Evolutionary conservation across 352 stramenopile species (phyloP).

Genomic region (Phytophthora meadii): DNA sequence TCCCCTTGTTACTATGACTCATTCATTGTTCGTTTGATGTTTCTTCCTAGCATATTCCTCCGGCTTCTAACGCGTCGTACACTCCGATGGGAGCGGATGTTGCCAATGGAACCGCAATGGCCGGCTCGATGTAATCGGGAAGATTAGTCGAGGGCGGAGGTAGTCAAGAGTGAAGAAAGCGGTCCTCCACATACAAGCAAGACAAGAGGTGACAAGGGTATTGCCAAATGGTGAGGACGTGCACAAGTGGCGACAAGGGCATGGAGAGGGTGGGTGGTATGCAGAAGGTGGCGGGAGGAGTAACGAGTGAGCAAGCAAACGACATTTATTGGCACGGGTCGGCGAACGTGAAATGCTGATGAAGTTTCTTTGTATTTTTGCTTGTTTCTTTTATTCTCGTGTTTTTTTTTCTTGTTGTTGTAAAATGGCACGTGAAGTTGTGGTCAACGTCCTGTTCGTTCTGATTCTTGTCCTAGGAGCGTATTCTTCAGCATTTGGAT

Average conservation of each 20-base stretch:
- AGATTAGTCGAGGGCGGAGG: slow-evolving; percentile 14
- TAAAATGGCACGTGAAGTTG: slow-evolving; percentile 38
- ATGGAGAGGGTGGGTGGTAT: slow-evolving; percentile 12
- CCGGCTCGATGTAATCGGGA: slow-evolving; percentile 59
- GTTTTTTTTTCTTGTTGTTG: slow-evolving; percentile 20
- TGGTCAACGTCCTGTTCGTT: slow-evolving; percentile 26
- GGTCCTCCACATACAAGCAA: slow-evolving; percentile 7
- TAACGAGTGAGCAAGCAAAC: slow-evolving; percentile 23
- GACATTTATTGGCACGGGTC: slow-evolving; percentile 40
- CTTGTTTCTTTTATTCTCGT: slow-evolving; percentile 6
- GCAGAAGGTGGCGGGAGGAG: slow-evolving; percentile 7
- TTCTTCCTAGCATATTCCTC: slow-evolving; percentile 67
- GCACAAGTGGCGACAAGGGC: slow-evolving; percentile 12
- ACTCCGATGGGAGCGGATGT: slow-evolving; percentile 72
- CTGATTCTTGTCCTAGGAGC: not conserved
- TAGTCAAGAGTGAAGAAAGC: slow-evolving; percentile 15
- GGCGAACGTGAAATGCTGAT: slow-evolving; percentile 38
- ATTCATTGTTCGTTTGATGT: slow-evolving; percentile 9
- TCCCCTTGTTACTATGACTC: not conserved
- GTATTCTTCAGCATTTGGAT: slow-evolving; percentile 11
- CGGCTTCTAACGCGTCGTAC: slow-evolving; percentile 66
- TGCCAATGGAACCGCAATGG: slow-evolving; percentile 79
- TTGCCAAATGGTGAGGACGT: slow-evolving; percentile 15
- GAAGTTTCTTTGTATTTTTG: slow-evolving; percentile 34
- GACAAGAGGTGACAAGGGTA: slow-evolving; percentile 26